Base-by-base conservation (phyloP, 495 filamentous ascomycete genomes). In the Filosporella fistucella region DNA sequence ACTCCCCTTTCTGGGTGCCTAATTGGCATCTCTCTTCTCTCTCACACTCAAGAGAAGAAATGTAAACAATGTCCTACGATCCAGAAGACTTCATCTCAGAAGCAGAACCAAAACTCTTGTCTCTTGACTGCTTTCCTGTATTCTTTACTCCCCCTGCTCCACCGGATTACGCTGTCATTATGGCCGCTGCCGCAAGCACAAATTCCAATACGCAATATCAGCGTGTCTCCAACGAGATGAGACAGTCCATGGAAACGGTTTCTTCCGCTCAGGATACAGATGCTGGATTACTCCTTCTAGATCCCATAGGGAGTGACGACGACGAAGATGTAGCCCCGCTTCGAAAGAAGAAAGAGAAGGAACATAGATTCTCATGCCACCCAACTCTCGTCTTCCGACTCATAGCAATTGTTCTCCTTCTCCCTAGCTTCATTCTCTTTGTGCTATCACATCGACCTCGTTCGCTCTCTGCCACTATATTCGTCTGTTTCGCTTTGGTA, bases 41-140 rank as follows among this genome's bases (percentile, higher is more conserved):
- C 14, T 7, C 14, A 9, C 13, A 26, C 23, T 30, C 41, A 43
- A 30, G n/a, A n/a, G n/a, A n/a, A n/a, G 32, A 13, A 43, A 43
- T 43, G 41, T 43, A 26, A 43, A 30, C 41, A n/a, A 43, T 43
- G 41, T 16, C 41, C 41, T 43, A 29, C 24, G 41, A 43, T 43
- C 41, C 41, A 43, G 41, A 43, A 1, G 41, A 30, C 24, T 8
- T 29, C 6, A 18, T 26, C 2, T 26, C 24, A n/a, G 18, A 6
- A 35, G 41, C 41, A n/a, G 41, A 43, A 18, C 41, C 41, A 8
- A 43, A 43, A 17, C 25, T 43, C 21, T 13, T 43, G 21, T 43
- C 41, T 2, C 12, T 43, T 16, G 23, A 23, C 18, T 43, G 41
- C 18, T 43, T 43, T 20, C 41, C 41, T 16, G 20, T 14, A 32